These are phyloP conservation scores for Candida sithepensis DNA, from an alignment of 805 yeast genomes.

Conservation along the genomic window DNA sequence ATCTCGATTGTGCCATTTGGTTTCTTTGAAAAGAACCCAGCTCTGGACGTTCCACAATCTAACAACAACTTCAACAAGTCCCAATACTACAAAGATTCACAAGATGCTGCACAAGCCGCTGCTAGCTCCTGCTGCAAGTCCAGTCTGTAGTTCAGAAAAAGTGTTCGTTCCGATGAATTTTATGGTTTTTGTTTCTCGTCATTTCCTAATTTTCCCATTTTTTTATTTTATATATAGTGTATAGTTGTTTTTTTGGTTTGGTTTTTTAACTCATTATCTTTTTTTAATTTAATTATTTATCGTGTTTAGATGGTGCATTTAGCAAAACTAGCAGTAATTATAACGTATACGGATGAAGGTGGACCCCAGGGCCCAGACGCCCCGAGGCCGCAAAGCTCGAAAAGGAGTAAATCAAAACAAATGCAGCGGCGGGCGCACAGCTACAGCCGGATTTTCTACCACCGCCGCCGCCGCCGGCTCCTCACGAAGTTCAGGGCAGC, in stretches of 20 bases:
- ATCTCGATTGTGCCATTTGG: constrained; percentile 67
- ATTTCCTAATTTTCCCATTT: background rate
- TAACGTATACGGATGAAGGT: too few species aligned
- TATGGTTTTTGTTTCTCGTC: background rate
- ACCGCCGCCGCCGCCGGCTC: too few species aligned
- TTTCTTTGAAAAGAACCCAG: constrained; percentile 76
- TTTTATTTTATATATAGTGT: too few species aligned
- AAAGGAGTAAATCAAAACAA: too few species aligned
- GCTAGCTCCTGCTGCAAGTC: constrained; percentile 32
- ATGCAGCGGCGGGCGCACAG: too few species aligned
- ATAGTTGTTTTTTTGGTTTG: background rate
- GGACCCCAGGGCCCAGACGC: too few species aligned
- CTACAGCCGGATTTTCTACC: too few species aligned
- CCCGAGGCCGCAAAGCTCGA: too few species aligned
- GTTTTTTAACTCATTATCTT: background rate
- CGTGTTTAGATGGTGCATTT: too few species aligned
- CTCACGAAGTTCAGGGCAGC: too few species aligned
- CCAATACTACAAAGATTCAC: constrained; percentile 32
- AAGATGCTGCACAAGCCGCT: constrained; percentile 12
- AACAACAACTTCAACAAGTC: constrained; percentile 67
- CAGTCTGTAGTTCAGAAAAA: constrained; percentile 26
- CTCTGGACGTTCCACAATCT: constrained; percentile 72
- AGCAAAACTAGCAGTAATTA: too few species aligned
- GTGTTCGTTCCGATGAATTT: background rate
- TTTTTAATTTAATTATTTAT: too few species aligned